A percentile compares a stretch with the other conserved stretches of the same genome.
Evolutionary conservation across 73 alveolate species (phyloP).

Genomic region (Paramecium sonneborni): DNA sequence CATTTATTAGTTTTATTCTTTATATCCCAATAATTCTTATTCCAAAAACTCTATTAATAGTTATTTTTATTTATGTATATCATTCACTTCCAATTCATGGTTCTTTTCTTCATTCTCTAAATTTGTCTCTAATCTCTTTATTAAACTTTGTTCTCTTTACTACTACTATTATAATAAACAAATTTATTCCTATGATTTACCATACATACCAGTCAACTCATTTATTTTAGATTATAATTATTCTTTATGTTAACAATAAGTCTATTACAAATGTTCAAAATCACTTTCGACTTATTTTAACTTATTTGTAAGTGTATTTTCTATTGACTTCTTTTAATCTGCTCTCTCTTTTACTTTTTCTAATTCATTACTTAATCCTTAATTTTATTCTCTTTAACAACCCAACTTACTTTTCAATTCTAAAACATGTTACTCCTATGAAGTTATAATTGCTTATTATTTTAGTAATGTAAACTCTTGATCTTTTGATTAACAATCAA

Average conservation of each 20-base stretch:
- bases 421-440: conserved; percentile 4
- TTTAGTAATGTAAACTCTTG: conserved; percentile 32
- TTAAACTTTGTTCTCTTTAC: background rate
- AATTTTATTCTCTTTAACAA: background rate
- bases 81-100: background rate
- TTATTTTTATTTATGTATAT: conserved; percentile 20
- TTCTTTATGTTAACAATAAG: background rate
- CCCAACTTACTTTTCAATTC: background rate
- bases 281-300: conserved; percentile 13
- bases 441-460: conserved; percentile 27
- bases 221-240: background rate
- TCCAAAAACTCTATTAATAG: conserved; percentile 2
- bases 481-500: conserved; percentile 40
- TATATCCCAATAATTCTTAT: background rate
- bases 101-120: conserved; percentile 1
- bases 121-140: background rate
- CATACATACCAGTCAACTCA: conserved; percentile 18
- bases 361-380: background rate
- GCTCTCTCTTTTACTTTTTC: background rate
- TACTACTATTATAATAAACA: background rate
- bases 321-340: background rate
- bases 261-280: conserved; percentile 9
- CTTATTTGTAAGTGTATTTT: background rate
- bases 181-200: conserved; percentile 7
- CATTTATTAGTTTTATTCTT: conserved; percentile 37